A percentile compares a stretch with the other conserved stretches of the same genome.
phyloP scores from a whole-genome alignment of 768 basidiomycete species.

The Calocybe gangraenosa region DNA sequence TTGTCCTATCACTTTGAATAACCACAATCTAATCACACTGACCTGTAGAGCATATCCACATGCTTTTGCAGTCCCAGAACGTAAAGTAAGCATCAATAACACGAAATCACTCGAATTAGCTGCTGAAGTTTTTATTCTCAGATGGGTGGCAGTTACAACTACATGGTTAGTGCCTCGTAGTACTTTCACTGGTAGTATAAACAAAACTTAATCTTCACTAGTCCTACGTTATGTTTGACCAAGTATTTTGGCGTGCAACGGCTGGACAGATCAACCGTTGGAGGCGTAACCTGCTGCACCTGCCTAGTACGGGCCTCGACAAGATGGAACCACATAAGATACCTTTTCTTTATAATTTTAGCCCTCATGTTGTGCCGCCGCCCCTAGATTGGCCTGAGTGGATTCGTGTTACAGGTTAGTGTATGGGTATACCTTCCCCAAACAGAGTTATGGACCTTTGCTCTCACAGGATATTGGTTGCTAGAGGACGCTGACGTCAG shows the following conservation, averaged over 20 bases:
- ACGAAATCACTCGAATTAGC: not conserved
- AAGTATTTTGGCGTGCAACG: conserved; percentile 95
- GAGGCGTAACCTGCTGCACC: conserved; percentile 71
- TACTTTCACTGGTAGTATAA: conserved; percentile 1
- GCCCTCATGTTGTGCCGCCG: conserved; percentile 83
- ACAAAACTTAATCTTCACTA: conserved; percentile 23
- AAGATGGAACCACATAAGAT: conserved; percentile 98
- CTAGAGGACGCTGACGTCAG: conserved; percentile 89
- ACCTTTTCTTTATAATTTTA: conserved; percentile 98
- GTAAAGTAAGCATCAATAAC: conserved; percentile 51
- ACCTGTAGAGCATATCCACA: conserved; percentile 83
- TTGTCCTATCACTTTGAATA: conserved; percentile 1
- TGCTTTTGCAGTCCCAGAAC: conserved; percentile 96
- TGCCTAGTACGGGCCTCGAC: conserved; percentile 83
- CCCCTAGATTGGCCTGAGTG: conserved; percentile 99
- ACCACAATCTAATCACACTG: conserved; percentile 6
- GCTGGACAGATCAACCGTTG: conserved; percentile 94
- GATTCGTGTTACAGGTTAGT: conserved; percentile 85
- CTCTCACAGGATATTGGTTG: conserved; percentile 88
- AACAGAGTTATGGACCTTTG: not conserved
- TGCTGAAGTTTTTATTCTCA: conserved; percentile 25
- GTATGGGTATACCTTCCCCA: not conserved
- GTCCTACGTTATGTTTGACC: conserved; percentile 97
- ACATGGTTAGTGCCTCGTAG: conserved; percentile 65
- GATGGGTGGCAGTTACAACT: conserved; percentile 98